phyloP scores from a whole-genome alignment of 2,329 filamentous ascomycete genomes.

The Diaporthe sp. region DNA sequence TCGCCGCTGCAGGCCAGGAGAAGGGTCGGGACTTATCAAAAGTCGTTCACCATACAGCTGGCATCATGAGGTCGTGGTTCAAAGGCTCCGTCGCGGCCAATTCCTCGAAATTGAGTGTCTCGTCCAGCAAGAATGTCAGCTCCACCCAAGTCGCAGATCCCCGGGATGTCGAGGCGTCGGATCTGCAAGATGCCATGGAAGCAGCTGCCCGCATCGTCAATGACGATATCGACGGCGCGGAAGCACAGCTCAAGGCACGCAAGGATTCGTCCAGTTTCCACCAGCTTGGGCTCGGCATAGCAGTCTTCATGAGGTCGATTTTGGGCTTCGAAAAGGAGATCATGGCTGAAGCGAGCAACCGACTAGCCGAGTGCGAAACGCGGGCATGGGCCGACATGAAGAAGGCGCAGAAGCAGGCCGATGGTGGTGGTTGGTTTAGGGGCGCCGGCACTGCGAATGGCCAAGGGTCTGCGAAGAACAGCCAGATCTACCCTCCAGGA shows the following conservation, averaged over 20 bases:
- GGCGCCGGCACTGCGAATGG: conserved; percentile 39
- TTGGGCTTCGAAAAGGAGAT: conserved; percentile 93
- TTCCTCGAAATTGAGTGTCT: conserved; percentile 28
- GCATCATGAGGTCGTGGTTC: conserved; percentile 40
- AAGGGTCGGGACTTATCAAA: not conserved
- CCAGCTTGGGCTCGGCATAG: conserved; percentile 83
- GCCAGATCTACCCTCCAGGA: conserved; percentile 80
- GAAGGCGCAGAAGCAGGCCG: conserved; percentile 76
- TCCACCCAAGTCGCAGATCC: conserved; percentile 39
- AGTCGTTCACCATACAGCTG: not conserved
- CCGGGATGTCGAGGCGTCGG: conserved; percentile 59
- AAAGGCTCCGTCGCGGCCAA: conserved; percentile 28
- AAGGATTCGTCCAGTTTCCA: conserved; percentile 89
- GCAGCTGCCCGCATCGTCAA: conserved; percentile 84
- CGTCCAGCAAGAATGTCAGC: conserved; percentile 35
- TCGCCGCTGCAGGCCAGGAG: not conserved
- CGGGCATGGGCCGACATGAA: conserved; percentile 82
- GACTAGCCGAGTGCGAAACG: conserved; percentile 81
- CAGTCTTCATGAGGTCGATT: conserved; percentile 87
- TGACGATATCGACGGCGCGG: conserved; percentile 89
- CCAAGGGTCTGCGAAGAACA: conserved; percentile 54
- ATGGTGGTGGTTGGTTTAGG: conserved; percentile 45
- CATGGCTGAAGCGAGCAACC: conserved; percentile 84
- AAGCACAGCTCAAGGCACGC: conserved; percentile 78
- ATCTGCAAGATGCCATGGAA: conserved; percentile 72